Base-by-base conservation (phyloP, 768 basidiomycete genomes). In the Phaeotremella fagi region DNA sequence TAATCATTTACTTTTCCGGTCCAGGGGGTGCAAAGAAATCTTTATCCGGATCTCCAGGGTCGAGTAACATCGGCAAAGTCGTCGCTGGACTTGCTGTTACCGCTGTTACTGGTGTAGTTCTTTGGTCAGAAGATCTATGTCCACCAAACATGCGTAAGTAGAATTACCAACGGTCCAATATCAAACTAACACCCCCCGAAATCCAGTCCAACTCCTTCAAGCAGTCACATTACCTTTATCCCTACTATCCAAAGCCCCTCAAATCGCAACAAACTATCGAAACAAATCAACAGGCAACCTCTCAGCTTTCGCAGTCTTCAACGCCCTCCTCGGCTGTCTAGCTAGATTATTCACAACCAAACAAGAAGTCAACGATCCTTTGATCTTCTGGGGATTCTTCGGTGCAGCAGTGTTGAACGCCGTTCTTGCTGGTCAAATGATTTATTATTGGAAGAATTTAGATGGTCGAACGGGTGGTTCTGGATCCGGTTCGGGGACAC, bases 281-380 rank as follows among this genome's bases (percentile, higher is more conserved):
- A 78, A 82, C 3, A 75, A 79, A 45, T 88, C 85, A 5, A 98
- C 95, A 0, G 95, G 95, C 11, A 90, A 97, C 67, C 85, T 99
- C 36, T 92, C 90, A 11, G 83, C 90, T 0, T 88, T 99, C 68
- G 90, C 91, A 23, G 89, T 98, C 31, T 76, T 88, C 64, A 81
- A 89, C 46, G 90, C 94, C 59, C 81, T 98, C 33, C 80, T 79
- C 1, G 94, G 95, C 22, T 95, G 91, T 74, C 77, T 90, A 31
- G 95, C 94, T 0, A 80, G 95, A 41, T 78, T 98, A 15, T 98
- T 91, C 79, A 99, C 95, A 5, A 97, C 90, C 12, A 81, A 84
- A 9, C 86, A 85, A 27, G 94, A 98, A 73, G 85, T 95, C 52
- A 82, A 84, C 46, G 95, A 98, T 73, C 61, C 71, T 6, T 79